A percentile compares a stretch with the other conserved stretches of the same genome.
These are phyloP conservation scores for Solanum chacoense DNA, from an alignment of 305 asterid species.

Conservation along the genomic window DNA sequence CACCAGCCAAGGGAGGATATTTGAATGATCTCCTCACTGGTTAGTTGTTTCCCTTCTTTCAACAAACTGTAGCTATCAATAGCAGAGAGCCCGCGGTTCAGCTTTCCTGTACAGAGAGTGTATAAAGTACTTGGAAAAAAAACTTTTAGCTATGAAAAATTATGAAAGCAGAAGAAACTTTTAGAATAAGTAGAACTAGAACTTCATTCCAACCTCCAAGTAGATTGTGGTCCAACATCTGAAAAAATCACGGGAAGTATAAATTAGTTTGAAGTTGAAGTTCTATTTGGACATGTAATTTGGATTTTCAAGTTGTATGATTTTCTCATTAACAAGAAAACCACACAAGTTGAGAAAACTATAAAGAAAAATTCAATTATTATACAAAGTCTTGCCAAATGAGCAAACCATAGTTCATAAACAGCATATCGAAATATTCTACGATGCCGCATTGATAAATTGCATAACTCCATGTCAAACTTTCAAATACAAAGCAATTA, in stretches of 20 bases:
- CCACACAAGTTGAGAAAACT: neutral
- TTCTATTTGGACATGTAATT: neutral
- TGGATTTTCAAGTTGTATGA: neutral
- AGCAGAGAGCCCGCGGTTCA: slow-evolving; percentile 82
- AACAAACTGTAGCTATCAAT: slow-evolving; percentile 80
- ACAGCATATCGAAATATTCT: neutral
- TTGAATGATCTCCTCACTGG: slow-evolving; percentile 63
- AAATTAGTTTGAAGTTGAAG: neutral
- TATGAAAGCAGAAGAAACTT: neutral
- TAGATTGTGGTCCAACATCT: slow-evolving; percentile 97
- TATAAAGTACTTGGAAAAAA: slow-evolving; percentile 7
- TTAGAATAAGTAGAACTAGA: neutral
- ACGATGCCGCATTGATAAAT: neutral
- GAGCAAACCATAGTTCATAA: neutral
- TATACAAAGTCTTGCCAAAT: neutral
- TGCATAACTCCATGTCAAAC: neutral
- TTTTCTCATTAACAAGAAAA: neutral
- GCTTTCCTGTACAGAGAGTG: slow-evolving; percentile 54
- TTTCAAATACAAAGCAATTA: neutral
- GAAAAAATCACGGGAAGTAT: slow-evolving; percentile 21
- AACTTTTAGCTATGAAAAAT: slow-evolving; percentile 1
- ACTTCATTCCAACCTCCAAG: slow-evolving; percentile 67
- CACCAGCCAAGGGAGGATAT: slow-evolving; percentile 92
- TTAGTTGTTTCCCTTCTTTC: slow-evolving; percentile 56
- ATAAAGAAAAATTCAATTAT: neutral